Evolutionary conservation across 169 alveolate genomes (phyloP), one percentile per base, ranked within the genome.

Genomic region (Plasmodium coatneyi): DNA sequence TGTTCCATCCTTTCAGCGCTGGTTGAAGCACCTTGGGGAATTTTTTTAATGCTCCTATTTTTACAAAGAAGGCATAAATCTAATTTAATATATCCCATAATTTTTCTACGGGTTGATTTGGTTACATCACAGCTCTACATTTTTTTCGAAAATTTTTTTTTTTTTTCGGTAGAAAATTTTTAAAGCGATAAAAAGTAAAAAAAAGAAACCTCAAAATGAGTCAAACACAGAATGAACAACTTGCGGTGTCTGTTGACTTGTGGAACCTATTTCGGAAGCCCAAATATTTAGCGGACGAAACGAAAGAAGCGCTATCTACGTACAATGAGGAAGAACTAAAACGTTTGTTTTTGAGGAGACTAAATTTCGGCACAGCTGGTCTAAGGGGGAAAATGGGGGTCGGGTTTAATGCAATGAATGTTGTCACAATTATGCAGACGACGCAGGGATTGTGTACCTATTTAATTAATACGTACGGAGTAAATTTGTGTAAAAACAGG

Each of bases 401-500:
- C 7, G 98, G 98, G 0, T 97, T 90, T 91, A 95, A 94, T 56
- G 90, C 96, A 25, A 96, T 97, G 96, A 97, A 97, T 93, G 95
- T 93, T 80, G 97, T 96, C 30, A 97, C 98, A 2, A 95, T 97
- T 12, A 95, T 94, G 95, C 97, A 95, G 71, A 92, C 98, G n/a
- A 92, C 98, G 10, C 98, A 97, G 94, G 98, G 98, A 2, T 93
- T 96, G 28, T 93, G 97, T 81, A 92, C 95, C 30, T 97, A 96
- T 80, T 92, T 97, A 34, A 79, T 93, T 14, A 93, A 95, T 46
- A 92, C 89, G 32, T 95, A 89, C 76, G 97, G 97, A n/a, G 71
- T 80, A 25, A 96, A 95, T 52, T 92, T 74, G 28, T 92, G 96
- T 32, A 82, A 82, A n/a, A 82, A 92, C 19, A 92, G 96, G 71